Evolutionary conservation across 116 monocot genomes (phyloP), one percentile per base, ranked within the genome.

Genomic region (Zostera marina): DNA sequence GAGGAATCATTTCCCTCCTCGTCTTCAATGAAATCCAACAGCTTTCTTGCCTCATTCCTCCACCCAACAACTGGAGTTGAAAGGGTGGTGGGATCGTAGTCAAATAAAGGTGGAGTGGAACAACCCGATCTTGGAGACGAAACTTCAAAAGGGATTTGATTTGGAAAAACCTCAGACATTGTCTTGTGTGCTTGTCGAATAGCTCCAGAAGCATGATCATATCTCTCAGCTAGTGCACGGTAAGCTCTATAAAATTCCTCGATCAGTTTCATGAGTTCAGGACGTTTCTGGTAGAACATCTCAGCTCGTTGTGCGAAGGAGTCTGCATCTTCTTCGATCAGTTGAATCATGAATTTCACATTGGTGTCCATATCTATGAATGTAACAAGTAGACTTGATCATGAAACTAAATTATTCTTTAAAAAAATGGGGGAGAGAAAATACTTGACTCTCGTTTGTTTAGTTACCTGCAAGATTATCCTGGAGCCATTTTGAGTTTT

Each of bases 241-340:
- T 80, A 88, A 52, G 74, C 83, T 56, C 83, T 64, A 38, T 88
- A 80, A 62, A 88, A 80, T 7, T 88, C 88, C 56, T 88, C 88
- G 46, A 88, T 72, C 13, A 88, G 60, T 59, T 79, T 77, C 75
- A 68, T 77, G 61, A 88, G 82, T 64, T 83, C 79, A 19, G 88
- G 88, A 0, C 83, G 76, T 47, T 82, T 82, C 69, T 80, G 79
- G 54, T 80, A 77, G 58, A 80, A 83, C 88, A 83, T 88, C 68
- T 88, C 88, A 47, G 88, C 83, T 59, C 77, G 79, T 44, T 69
- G 68, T 54, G 83, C 88, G 60, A 88, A 88, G 10, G 88, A 88
- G 63, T 88, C 88, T 9, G 83, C 83, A 67, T 82, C 88, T 72
- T 79, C 88, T 68, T 88, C 77, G 58, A 88, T 47, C 9, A 88